phyloP scores from a whole-genome alignment of 73 alveolate genomes.

The Diophrys appendiculata region DNA sequence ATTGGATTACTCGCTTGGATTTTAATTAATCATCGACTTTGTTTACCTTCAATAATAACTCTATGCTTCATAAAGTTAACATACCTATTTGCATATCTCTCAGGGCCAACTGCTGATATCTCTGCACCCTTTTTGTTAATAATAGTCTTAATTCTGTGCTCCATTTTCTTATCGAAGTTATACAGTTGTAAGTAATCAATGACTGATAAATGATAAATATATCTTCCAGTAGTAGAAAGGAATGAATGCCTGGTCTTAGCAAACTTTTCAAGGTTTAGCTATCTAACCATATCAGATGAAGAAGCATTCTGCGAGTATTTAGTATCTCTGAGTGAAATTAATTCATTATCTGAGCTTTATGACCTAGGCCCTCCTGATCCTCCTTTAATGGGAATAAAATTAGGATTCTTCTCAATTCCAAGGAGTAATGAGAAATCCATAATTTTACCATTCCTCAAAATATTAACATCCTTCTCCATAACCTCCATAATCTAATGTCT shows the following conservation, averaged over 20 bases:
- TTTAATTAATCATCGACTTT: too few species aligned
- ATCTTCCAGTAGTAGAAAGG: constrained; percentile 58
- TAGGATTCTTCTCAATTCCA: constrained; percentile 45
- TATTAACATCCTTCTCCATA: constrained; percentile 54
- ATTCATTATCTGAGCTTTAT: background rate
- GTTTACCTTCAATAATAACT: constrained; percentile 36
- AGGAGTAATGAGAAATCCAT: constrained; percentile 79
- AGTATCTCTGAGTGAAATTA: background rate
- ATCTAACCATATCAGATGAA: background rate
- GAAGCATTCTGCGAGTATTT: constrained; percentile 7
- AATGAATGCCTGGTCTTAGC: constrained; percentile 48
- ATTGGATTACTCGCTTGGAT: too few species aligned
- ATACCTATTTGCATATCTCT: constrained; percentile 48
- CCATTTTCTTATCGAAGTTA: constrained; percentile 80
- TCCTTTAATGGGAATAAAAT: constrained; percentile 26
- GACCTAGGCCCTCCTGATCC: constrained; percentile 27
- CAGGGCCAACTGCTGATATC: constrained; percentile 75
- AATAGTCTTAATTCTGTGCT: constrained; percentile 64
- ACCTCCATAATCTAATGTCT: constrained; percentile 20
- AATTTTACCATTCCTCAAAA: constrained; percentile 46
- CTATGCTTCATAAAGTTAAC: constrained; percentile 45
- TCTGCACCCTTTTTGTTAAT: constrained; percentile 74
- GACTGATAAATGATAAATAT: constrained; percentile 83
- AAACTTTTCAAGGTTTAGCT: background rate
- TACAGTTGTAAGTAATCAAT: constrained; percentile 89